These are phyloP conservation scores for Stephania cephalantha DNA, from an alignment of 164 flowering plant species.

Conservation along the genomic window DNA sequence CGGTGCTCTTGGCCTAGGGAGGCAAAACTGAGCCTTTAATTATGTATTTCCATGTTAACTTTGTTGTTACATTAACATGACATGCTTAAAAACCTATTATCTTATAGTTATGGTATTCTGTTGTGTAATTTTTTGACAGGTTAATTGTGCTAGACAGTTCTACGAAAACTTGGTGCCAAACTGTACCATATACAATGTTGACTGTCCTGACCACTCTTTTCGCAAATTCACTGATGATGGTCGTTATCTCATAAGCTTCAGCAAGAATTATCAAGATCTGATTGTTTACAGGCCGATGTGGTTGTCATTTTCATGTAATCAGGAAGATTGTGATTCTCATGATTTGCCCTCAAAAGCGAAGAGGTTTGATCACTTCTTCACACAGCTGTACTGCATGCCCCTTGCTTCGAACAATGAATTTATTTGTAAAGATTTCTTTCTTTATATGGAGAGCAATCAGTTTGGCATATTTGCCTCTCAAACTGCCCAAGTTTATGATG, in stretches of 20 bases:
- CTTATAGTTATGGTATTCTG: neutral
- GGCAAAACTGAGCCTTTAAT: neutral
- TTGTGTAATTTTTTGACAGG: constrained; percentile 39
- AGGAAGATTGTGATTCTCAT: constrained; percentile 47
- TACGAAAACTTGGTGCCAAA: constrained; percentile 93
- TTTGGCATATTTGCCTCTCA: constrained; percentile 98
- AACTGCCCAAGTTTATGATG: constrained; percentile 73
- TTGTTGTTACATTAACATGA: neutral
- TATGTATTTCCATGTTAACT: neutral
- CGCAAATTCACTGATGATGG: constrained; percentile 98
- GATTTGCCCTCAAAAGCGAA: constrained; percentile 64
- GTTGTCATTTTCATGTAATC: constrained; percentile 76
- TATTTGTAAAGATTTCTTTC: constrained; percentile 93
- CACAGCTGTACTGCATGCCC: constrained; percentile 55
- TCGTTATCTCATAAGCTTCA: constrained; percentile 79
- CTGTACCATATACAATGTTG: constrained; percentile 71
- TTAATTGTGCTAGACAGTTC: constrained; percentile 68
- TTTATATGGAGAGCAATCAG: constrained; percentile 66
- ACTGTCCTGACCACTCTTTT: constrained; percentile 84
- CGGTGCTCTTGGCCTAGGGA: neutral
- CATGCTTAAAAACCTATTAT: neutral
- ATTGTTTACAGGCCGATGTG: constrained; percentile 88
- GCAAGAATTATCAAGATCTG: constrained; percentile 82
- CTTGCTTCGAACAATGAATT: constrained; percentile 86
- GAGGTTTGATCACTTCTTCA: constrained; percentile 87